Percentiles rank a stretch among this genome's conserved stretches.
These are phyloP conservation scores for Rhodosporidiobolus sp. DNA, from an alignment of 768 basidiomycete genomes.

Conservation along the genomic window DNA sequence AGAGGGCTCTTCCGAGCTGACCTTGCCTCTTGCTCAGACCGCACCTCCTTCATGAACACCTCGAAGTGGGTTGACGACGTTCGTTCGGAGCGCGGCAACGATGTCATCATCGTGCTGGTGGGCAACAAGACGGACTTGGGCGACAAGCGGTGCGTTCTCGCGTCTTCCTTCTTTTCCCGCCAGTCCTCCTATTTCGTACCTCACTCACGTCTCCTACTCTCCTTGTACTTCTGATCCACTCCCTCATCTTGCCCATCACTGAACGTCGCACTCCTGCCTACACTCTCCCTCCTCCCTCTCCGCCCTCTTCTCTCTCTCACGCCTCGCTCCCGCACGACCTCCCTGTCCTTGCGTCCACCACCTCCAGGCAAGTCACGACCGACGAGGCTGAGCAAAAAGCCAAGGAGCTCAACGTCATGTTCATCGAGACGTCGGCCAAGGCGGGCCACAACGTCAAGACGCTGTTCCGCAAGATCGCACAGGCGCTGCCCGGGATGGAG, in stretches of 20 bases:
- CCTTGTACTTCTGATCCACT: neutral
- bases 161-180: too few relatives aligned
- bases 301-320: neutral
- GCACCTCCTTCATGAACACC: constrained; percentile 96
- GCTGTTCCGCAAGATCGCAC: constrained; percentile 97
- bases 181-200: constrained; percentile 50
- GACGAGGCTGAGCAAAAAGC: constrained; percentile 93
- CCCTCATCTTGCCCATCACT: neutral
- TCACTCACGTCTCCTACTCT: neutral
- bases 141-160: constrained; percentile 80
- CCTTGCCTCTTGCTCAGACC: constrained; percentile 58
- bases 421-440: constrained; percentile 99
- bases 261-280: neutral
- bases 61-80: constrained; percentile 99
- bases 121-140: constrained; percentile 99
- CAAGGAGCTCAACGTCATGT: constrained; percentile 88
- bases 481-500: constrained; percentile 95
- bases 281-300: neutral
- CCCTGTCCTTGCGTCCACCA: too few relatives aligned
- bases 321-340: neutral
- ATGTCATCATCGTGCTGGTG: constrained; percentile 96
- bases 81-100: constrained; percentile 90
- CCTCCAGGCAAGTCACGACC: constrained; percentile 86
- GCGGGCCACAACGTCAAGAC: constrained; percentile 99
- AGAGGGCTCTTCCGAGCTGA: too few relatives aligned